Percentiles rank a stretch among this genome's conserved stretches.
phyloP scores from a whole-genome alignment of 768 basidiomycete genomes.

The Boletus fagicola region DNA sequence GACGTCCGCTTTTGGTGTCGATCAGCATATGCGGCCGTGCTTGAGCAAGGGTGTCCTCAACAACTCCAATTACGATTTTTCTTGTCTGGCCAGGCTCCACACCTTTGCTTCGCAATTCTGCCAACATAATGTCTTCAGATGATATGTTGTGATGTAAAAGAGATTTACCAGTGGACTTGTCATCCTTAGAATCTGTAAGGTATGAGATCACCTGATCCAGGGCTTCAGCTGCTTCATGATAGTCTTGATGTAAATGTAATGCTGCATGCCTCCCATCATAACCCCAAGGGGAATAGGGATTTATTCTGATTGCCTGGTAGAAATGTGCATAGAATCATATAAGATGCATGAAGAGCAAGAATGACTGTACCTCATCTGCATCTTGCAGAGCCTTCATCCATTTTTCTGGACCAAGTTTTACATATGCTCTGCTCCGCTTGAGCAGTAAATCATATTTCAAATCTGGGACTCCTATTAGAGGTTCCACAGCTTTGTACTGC shows the following conservation, averaged over 20 bases:
- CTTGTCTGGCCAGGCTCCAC: constrained; percentile 1
- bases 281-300: neutral
- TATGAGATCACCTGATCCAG: neutral
- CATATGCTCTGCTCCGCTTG: constrained; percentile 17
- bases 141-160: neutral
- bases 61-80: neutral
- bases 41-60: neutral
- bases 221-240: neutral
- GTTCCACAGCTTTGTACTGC: constrained; percentile 15
- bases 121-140: neutral
- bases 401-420: neutral
- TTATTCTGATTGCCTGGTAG: neutral
- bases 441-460: constrained; percentile 1
- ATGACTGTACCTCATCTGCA: constrained; percentile 13
- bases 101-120: constrained; percentile 12
- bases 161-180: neutral
- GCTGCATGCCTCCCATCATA: neutral
- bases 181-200: neutral
- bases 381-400: constrained; percentile 11
- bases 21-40: constrained; percentile 13
- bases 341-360: neutral
- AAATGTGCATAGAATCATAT: neutral
- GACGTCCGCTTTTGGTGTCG: constrained; percentile 14
- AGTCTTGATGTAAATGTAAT: neutral
- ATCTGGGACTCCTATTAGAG: constrained; percentile 5